Conservation (phyloP, 148 eudicot genomes). For the Linanthus parryae region DNA sequence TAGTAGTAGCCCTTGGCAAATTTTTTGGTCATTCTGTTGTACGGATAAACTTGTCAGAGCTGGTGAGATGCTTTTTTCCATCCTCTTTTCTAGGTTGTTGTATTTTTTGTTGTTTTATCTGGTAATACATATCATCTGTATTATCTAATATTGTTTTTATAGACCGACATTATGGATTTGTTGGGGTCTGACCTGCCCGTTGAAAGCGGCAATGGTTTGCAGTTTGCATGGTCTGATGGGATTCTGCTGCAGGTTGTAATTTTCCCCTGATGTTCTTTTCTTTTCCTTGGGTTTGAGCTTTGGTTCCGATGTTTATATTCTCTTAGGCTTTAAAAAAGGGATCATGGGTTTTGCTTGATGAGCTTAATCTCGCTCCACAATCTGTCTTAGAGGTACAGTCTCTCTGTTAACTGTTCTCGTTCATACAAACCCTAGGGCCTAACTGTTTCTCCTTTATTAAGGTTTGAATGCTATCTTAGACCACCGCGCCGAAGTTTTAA, state of each 20-base stretch:
- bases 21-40: slow-evolving; percentile 88
- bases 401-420: too few species aligned
- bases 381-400: slow-evolving; percentile 83
- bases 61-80: slow-evolving; percentile 39
- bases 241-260: slow-evolving; percentile 75
- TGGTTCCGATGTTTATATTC: slow-evolving; percentile 7
- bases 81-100: slow-evolving; percentile 3
- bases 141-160: slow-evolving; percentile 20
- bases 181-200: slow-evolving; percentile 97
- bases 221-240: slow-evolving; percentile 99
- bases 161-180: slow-evolving; percentile 98
- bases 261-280: background rate
- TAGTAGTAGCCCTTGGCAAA: slow-evolving; percentile 74
- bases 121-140: slow-evolving; percentile 2
- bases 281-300: slow-evolving; percentile 9
- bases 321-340: slow-evolving; percentile 82
- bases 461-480: slow-evolving; percentile 95
- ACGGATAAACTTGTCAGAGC: slow-evolving; percentile 93
- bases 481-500: slow-evolving; percentile 94
- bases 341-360: slow-evolving; percentile 95
- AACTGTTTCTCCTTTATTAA: slow-evolving; percentile 18
- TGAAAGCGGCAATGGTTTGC: slow-evolving; percentile 84
- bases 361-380: slow-evolving; percentile 96
- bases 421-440: background rate
- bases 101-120: background rate